Evolutionary conservation across 2,329 filamentous ascomycete genomes (phyloP).

Genomic region (Aspergillus transmontanensis): DNA sequence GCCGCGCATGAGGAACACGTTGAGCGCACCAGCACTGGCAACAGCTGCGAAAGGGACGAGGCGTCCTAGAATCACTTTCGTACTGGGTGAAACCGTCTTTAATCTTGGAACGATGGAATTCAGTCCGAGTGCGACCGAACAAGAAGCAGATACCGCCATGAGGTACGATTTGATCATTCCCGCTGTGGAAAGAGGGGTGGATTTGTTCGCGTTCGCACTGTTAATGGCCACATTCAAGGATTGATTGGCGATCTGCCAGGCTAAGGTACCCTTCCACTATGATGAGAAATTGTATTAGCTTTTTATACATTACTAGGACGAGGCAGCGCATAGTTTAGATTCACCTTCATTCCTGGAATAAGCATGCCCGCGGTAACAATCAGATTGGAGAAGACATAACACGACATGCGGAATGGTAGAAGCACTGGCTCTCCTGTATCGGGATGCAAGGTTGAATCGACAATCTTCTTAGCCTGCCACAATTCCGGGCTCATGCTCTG

Average conservation of each 20-base stretch:
- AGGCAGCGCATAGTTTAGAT: background rate
- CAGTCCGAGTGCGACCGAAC: background rate
- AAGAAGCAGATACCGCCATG: conserved; percentile 1
- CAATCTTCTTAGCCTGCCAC: conserved; percentile 1
- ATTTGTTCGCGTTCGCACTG: conserved; percentile 2
- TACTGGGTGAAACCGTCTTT: background rate
- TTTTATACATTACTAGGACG: background rate
- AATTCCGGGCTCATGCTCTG: background rate
- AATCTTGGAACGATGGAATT: background rate
- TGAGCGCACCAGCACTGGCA: conserved; percentile 1
- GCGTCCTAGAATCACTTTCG: background rate
- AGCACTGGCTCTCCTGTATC: background rate
- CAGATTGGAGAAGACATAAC: conserved; percentile 2
- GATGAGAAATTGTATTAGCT: background rate
- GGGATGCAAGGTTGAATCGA: background rate
- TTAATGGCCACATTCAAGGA: background rate
- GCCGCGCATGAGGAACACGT: background rate
- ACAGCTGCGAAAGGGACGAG: background rate
- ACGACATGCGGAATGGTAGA: background rate
- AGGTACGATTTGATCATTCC: conserved; percentile 1
- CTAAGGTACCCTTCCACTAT: background rate
- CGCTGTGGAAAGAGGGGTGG: background rate
- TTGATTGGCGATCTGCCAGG: background rate
- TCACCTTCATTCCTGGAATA: background rate
- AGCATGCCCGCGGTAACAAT: conserved; percentile 1